phyloP scores from a whole-genome alignment of 352 stramenopile species.

The Phytopythium delawarense region DNA sequence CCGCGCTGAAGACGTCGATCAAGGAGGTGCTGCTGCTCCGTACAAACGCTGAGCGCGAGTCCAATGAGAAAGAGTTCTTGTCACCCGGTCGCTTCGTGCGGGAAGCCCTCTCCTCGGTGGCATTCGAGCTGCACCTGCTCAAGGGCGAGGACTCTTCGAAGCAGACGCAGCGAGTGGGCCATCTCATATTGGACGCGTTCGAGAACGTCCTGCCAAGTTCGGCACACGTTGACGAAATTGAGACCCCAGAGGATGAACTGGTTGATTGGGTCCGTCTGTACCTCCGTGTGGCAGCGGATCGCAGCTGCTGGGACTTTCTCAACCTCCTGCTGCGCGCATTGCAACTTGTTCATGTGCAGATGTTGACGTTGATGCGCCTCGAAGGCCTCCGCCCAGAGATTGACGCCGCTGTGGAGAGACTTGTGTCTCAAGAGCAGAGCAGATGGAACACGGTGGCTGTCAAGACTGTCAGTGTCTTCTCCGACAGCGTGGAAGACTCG shows the following conservation, averaged over 20 bases:
- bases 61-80: background rate
- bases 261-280: conserved; percentile 22
- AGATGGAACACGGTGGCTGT: conserved; percentile 50
- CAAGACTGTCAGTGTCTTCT: conserved; percentile 42
- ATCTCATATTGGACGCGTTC: conserved; percentile 58
- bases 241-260: conserved; percentile 1
- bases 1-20: conserved; percentile 38
- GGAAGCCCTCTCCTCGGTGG: conserved; percentile 13
- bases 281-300: conserved; percentile 16
- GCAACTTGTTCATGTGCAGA: conserved; percentile 17
- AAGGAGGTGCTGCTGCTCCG: conserved; percentile 23
- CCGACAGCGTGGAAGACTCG: background rate
- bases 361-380: background rate
- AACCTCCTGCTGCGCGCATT: conserved; percentile 37
- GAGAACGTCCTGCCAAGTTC: conserved; percentile 13
- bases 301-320: conserved; percentile 36
- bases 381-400: background rate
- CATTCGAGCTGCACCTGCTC: conserved; percentile 2
- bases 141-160: conserved; percentile 21
- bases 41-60: background rate
- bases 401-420: background rate
- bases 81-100: conserved; percentile 11
- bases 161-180: conserved; percentile 40
- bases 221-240: background rate
- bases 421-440: background rate